Base-by-base conservation (phyloP, 345 rosid species). In the Clarkia xantiana region DNA sequence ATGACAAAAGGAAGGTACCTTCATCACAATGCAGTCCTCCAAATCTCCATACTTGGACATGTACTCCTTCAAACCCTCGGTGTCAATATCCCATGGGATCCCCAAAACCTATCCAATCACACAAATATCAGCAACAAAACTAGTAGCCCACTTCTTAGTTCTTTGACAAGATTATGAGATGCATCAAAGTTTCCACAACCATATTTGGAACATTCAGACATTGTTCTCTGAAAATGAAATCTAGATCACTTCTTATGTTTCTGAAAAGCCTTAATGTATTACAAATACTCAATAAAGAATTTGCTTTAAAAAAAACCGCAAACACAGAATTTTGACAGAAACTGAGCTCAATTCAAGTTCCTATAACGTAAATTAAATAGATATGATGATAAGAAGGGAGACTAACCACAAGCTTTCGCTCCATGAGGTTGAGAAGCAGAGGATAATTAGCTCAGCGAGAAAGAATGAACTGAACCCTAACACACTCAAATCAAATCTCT, bases 1-100 rank as follows among this genome's bases (percentile, higher is more conserved):
- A 36, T 23, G 41, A 25, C 11, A 48, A 40, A 40, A 47, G 11
- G 17, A 10, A 47, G 40, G 15, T 20, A 86, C 98, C 94, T 91
- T 91, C 96, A 86, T 86, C 53, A 91, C 98, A 49, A 91, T 84
- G 62, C 96, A 91, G 71, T 91, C 96, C 67, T 86, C 96, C 70
- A 91, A 71, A 5, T 86, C 96, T 34, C 98, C 96, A 63, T 79
- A 91, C 67, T 84, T 86, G 47, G 60, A 63, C 98, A 91, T 91
- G 64, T 91, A 91, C 43, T 86, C 90, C 61, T 76, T 68, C 71
- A 91, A 73, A 41, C 98, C 96, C 14, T 84, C 90, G 1, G 98
- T 81, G 55, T 84, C 95, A 49, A 91, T 78, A 22, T 86, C 98
- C 98, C 98, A 86, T 0, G 98, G 96, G 57, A 86, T 86, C 29